Conservation (phyloP, 331 rosid genomes). For the Malus hybrid region DNA sequence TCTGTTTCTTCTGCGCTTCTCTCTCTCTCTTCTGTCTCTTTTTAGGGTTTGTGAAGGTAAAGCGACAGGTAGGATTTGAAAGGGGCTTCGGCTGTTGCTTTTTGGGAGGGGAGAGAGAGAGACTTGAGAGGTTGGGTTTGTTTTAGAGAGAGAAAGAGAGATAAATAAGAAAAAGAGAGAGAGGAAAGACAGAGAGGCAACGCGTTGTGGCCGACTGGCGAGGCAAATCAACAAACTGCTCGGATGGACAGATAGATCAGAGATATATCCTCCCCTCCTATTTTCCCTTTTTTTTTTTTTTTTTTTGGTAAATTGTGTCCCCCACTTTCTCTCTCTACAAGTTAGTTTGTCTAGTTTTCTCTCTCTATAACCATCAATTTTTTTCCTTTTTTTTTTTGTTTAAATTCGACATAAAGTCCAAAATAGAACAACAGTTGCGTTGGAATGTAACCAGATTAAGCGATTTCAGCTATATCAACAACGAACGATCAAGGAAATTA, state of each 20-base stretch:
- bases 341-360: background rate
- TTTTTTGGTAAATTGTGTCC: no score
- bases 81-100: background rate
- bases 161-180: background rate
- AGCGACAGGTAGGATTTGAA: conserved; percentile 2
- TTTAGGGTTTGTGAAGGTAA: conserved; percentile 8
- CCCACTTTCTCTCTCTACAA: background rate
- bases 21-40: background rate
- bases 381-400: no score
- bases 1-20: background rate
- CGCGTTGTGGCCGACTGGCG: conserved; percentile 10
- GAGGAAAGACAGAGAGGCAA: conserved; percentile 7
- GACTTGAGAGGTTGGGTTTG: background rate
- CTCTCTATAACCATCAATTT: background rate
- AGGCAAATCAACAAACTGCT: background rate
- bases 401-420: no score
- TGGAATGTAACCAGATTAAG: no score
- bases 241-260: background rate
- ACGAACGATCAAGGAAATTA: no score
- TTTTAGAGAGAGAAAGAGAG: background rate
- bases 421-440: no score
- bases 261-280: background rate
- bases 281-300: background rate
- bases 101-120: background rate
- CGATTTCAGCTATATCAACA: no score